phyloP scores from a whole-genome alignment of 164 flowering plant species.

The Chloranthus sessilifolius region DNA sequence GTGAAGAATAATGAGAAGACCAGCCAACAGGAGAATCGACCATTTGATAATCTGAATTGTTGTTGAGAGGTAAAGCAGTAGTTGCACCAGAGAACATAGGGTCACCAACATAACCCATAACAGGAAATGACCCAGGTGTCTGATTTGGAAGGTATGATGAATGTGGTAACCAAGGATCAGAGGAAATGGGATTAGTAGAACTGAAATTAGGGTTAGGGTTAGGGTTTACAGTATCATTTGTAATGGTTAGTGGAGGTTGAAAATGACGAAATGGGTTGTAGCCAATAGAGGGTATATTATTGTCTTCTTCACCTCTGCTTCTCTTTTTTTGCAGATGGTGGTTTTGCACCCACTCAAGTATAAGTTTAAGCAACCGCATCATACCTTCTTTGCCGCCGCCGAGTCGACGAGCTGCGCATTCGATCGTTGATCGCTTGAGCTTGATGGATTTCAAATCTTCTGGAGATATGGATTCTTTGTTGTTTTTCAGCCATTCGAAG shows the following conservation, averaged over 20 bases:
- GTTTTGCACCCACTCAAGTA: constrained; percentile 89
- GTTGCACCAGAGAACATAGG: constrained; percentile 12
- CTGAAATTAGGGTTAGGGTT: constrained; percentile 18
- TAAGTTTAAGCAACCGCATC: constrained; percentile 74
- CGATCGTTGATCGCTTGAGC: constrained; percentile 77
- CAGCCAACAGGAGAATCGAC: constrained; percentile 33
- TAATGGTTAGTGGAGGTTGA: constrained; percentile 5
- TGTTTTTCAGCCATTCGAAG: constrained; percentile 86
- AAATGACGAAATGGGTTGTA: constrained; percentile 1
- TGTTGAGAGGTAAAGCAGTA: constrained; percentile 5
- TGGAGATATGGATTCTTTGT: constrained; percentile 79
- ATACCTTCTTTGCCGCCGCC: constrained; percentile 83
- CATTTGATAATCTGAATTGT: constrained; percentile 28
- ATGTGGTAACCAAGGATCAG: neutral
- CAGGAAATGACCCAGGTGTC: constrained; percentile 10
- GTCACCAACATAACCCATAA: constrained; percentile 32
- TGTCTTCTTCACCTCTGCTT: constrained; percentile 13
- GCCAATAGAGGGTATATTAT: too few relatives aligned
- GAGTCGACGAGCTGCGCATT: constrained; percentile 64
- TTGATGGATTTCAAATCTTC: constrained; percentile 83
- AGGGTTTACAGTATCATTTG: constrained; percentile 4
- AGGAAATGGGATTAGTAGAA: constrained; percentile 21
- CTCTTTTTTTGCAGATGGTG: constrained; percentile 65
- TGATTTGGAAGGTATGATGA: constrained; percentile 8
- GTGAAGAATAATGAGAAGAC: constrained; percentile 19